A percentile compares a stretch with the other conserved stretches of the same genome.
Evolutionary conservation across 257 asterid genomes (phyloP).

Genomic region (Prunella vulgaris): DNA sequence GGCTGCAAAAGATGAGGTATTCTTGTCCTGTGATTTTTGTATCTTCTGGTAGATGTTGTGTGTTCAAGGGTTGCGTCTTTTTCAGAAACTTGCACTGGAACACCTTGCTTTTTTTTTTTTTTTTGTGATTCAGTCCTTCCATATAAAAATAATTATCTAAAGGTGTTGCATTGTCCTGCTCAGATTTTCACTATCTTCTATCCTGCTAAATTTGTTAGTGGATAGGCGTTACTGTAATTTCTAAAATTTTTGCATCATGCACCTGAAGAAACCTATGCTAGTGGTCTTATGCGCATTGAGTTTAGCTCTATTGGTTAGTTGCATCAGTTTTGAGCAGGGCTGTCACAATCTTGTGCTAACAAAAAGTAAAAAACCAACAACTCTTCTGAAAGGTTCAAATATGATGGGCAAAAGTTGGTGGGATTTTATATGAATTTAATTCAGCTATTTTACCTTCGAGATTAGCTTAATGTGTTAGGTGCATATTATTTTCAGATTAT

Average conservation of each 20-base stretch:
- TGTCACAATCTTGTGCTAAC: background rate
- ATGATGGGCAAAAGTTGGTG: background rate
- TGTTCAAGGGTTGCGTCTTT: background rate
- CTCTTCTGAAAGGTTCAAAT: background rate
- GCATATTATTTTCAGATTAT: conserved; percentile 56
- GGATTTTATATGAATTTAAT: background rate
- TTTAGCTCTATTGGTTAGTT: background rate
- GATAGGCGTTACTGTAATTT: background rate
- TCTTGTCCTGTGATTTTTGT: background rate
- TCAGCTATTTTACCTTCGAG: background rate
- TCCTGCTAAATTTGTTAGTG: background rate
- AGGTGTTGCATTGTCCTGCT: background rate
- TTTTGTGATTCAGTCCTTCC: conserved; percentile 13
- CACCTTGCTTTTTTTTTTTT: background rate
- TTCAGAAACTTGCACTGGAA: background rate
- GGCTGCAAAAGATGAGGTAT: conserved; percentile 80
- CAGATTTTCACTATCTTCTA: background rate
- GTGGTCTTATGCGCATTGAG: background rate
- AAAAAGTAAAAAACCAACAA: background rate
- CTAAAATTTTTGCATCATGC: background rate
- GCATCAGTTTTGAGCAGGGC: background rate
- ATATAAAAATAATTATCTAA: background rate
- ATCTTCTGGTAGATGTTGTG: background rate
- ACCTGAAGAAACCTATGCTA: background rate
- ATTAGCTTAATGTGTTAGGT: conserved; percentile 21